Base-by-base conservation (phyloP, 352 stramenopile genomes). In the Phytophthora niederhauseri region DNA sequence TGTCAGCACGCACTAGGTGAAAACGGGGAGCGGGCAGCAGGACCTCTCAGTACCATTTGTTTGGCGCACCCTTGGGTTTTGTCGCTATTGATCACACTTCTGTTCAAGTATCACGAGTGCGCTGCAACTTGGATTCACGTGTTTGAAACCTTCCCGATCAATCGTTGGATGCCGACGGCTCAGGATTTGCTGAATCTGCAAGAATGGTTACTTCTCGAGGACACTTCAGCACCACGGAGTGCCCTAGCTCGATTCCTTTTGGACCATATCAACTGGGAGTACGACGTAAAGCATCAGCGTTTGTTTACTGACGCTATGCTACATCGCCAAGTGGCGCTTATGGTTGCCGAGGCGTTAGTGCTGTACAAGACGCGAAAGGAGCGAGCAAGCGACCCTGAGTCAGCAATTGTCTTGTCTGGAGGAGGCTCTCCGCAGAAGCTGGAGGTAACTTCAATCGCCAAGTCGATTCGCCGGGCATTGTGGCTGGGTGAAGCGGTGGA, bases 181-280 rank as follows among this genome's bases (percentile, higher is more conserved):
- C 72, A 81, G 8, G 89, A 96, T 68, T 62, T 96, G 56, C 48
- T 75, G 1, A 90, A 84, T 59, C 67, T 96, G 14, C 87, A 96
- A 61, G 83, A 93, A 55, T 96, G 89, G 89, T 51, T 96, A 8
- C 57, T 93, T 28, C 70, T 95, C n/a, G 84, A 94, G 31, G 87
- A 96, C 59, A 85, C 86, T 11, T 65, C 57, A 0, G 73, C 87
- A 22, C 76, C 83, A 28, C 82, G 87, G 15, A 90, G 80, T 64
- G 76, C 71, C 3, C 61, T 96, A 12, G 89, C 87, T 38, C 73
- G 89, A 9, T 94, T 94, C 57, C 68, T 96, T 12, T 57, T 96
- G 7, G 89, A 96, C 43, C 77, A 82, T 20, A 92, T 96, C 51
- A 95, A 95, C 75, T 96, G 89, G 89, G 87, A 94, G 57, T 92